Base-by-base conservation (phyloP, 2,329 filamentous ascomycete genomes). In the Beauveria sp. region DNA sequence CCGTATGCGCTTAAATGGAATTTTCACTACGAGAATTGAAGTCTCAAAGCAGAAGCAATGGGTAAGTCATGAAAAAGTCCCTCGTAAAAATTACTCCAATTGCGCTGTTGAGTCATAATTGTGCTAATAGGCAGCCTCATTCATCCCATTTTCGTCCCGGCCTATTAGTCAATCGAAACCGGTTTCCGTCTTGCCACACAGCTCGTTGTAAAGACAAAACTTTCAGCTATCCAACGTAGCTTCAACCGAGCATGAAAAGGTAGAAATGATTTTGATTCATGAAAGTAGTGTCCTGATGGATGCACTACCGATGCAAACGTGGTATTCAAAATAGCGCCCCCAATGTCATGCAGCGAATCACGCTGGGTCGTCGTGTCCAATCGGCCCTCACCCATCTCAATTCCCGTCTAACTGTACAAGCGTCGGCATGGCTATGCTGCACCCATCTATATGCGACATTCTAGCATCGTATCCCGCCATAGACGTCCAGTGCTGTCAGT, bases 291-390 rank as follows among this genome's bases (percentile, higher is more conserved):
- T 45, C 38, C 31, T 52, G n/a, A 6, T 26, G 55, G 57, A 52
- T 40, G 16, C 22, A 31, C 57, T 60, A 38, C 57, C 31, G 24
- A 60, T 52, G 57, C 57, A 60, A 60, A 60, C 57, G 48, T 60
- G 57, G 57, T 60, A 60, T 60, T 60, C 57, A 52, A 60, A 60
- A 60, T 51, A 60, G 57, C 57, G 57, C 57, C 57, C 57, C 57
- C 57, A 60, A 60, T 60, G 57, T 60, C 57, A 52, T 60, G 57
- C 57, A 60, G 57, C 57, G 57, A 60, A 52, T 51, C 48, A 52
- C 57, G 57, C 57, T 60, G 57, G 18, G 22, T 60, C 49, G 31
- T 58, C 42, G 38, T 60, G 26, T 31, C 45, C 46, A 52, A 59
- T 43, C 16, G n/a, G 22, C 24, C 28, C 42, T 46, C 43, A 14